A percentile compares a stretch with the other conserved stretches of the same genome.
These are phyloP conservation scores for Magnusiomyces fungicola DNA, from an alignment of 1,139 yeast genomes.

Conservation along the genomic window DNA sequence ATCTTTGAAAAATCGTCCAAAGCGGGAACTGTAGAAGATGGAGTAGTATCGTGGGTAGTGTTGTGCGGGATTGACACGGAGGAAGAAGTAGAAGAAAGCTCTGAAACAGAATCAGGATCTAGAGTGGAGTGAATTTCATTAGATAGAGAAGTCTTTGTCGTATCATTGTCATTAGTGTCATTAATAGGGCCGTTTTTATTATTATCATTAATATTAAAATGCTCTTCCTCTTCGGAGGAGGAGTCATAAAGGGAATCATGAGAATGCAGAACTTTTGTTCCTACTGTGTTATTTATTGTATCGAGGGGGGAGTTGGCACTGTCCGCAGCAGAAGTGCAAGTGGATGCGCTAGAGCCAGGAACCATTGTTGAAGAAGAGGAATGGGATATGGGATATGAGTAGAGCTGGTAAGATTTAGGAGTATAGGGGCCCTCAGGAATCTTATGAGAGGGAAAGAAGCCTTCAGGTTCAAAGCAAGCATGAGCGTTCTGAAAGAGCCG, in stretches of 20 bases:
- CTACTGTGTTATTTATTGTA: neutral
- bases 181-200: neutral
- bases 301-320: neutral
- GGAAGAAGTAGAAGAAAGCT: neutral
- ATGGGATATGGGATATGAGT: neutral
- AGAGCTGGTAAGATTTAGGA: constrained; percentile 2
- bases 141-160: no score
- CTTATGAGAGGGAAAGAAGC: no score
- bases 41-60: neutral
- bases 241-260: neutral
- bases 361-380: neutral
- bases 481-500: constrained; percentile 12
- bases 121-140: constrained; percentile 5
- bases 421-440: neutral
- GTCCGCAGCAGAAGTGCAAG: neutral
- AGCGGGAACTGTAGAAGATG: neutral
- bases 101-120: constrained; percentile 6
- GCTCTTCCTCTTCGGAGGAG: neutral
- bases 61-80: neutral
- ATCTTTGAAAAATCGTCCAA: neutral
- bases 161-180: no score
- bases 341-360: neutral
- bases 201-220: no score
- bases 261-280: neutral
- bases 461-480: constrained; percentile 11